Evolutionary conservation across 495 filamentous ascomycete species (phyloP).

Genomic region (Xylaria longipes): DNA sequence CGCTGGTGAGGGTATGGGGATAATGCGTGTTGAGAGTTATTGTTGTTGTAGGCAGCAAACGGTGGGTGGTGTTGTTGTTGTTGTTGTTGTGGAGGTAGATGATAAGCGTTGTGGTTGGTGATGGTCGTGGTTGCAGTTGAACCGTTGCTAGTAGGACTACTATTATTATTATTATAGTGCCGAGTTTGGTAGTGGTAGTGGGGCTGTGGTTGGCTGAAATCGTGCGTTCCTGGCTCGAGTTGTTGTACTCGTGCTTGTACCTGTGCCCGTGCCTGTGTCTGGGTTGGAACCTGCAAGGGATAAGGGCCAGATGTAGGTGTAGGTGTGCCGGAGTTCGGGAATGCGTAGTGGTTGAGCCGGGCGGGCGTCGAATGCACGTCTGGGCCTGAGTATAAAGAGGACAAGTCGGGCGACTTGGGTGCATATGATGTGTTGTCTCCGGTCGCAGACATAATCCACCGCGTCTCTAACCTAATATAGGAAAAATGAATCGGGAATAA

Average conservation of each 20-base stretch:
- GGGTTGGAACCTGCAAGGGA: conserved; percentile 60
- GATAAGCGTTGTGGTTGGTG: conserved; percentile 29
- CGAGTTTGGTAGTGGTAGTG: conserved; percentile 22
- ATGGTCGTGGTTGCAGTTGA: conserved; percentile 28
- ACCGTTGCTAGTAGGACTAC: conserved; percentile 1
- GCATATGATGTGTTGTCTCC: conserved; percentile 53
- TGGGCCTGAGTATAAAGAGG: conserved; percentile 52
- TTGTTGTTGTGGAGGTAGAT: conserved; percentile 26
- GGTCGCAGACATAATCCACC: conserved; percentile 47
- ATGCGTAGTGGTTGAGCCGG: conserved; percentile 18
- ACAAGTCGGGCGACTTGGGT: conserved; percentile 63
- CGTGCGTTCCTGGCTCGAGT: conserved; percentile 16
- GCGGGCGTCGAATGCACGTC: conserved; percentile 8
- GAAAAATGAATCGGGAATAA: conserved; percentile 6
- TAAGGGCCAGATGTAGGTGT: conserved; percentile 27
- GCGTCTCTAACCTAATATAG: conserved; percentile 15
- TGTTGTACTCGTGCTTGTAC: conserved; percentile 19
- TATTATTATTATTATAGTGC: conserved; percentile 19
- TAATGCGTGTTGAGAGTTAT: conserved; percentile 31
- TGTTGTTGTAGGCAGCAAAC: conserved; percentile 12
- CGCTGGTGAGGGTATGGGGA: conserved; percentile 27
- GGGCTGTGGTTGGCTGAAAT: conserved; percentile 21
- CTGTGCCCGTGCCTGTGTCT: conserved; percentile 48
- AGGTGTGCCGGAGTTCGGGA: conserved; percentile 30
- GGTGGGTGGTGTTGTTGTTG: conserved; percentile 18